phyloP scores from a whole-genome alignment of 306 rosid species.

The Macrotyloma uniflorum region DNA sequence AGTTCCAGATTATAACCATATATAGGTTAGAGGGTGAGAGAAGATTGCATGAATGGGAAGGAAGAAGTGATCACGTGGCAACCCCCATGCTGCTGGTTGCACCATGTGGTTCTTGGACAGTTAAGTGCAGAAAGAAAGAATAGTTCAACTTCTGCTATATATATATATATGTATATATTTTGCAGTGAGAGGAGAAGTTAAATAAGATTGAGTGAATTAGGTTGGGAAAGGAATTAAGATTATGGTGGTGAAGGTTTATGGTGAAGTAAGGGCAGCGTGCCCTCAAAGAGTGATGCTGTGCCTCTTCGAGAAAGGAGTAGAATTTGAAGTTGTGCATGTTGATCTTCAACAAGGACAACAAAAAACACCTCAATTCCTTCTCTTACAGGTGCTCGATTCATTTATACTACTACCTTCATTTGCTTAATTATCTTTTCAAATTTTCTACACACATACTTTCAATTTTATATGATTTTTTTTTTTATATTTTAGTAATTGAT shows the following conservation, averaged over 20 bases:
- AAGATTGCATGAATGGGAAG: background rate
- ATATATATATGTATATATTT: background rate
- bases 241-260: conserved; percentile 71
- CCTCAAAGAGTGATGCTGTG: conserved; percentile 73
- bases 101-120: background rate
- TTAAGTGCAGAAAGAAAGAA: background rate
- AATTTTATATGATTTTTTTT: too few species aligned
- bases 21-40: too few species aligned
- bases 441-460: too few species aligned
- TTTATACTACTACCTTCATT: background rate
- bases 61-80: conserved; percentile 29
- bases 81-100: conserved; percentile 34
- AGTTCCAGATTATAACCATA: too few species aligned
- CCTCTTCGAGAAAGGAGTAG: conserved; percentile 67
- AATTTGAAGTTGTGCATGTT: conserved; percentile 57
- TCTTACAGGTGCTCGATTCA: conserved; percentile 61
- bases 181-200: background rate
- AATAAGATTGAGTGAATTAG: background rate
- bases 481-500: too few species aligned
- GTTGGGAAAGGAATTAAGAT: background rate
- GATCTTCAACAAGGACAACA: conserved; percentile 61
- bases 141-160: background rate
- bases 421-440: too few species aligned
- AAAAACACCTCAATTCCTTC: conserved; percentile 60
- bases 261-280: conserved; percentile 50